phyloP scores from a whole-genome alignment of 306 rosid genomes.

The Mimosa pudica region DNA sequence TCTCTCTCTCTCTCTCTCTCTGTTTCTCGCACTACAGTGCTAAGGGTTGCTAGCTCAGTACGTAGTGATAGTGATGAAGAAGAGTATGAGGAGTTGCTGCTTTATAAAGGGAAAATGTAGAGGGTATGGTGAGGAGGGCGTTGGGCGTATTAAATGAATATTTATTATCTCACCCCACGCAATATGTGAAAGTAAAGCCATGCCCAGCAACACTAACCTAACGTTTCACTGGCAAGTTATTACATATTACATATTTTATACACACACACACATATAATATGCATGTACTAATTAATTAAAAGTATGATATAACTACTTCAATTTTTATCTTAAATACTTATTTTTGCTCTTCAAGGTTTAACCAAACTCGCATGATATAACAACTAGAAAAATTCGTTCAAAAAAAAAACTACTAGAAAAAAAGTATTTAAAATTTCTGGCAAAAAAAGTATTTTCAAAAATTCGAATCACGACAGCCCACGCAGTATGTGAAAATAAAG shows the following conservation, averaged over 20 bases:
- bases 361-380: too few species aligned
- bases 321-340: too few species aligned
- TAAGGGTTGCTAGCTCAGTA: neutral
- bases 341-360: too few species aligned
- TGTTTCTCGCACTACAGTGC: neutral
- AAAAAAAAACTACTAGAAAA: too few species aligned
- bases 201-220: neutral
- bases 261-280: too few species aligned
- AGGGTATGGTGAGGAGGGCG: slow-evolving; percentile 34
- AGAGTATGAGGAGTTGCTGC: neutral
- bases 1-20: neutral
- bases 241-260: too few species aligned
- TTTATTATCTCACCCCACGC: slow-evolving; percentile 40
- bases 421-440: too few species aligned
- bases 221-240: neutral
- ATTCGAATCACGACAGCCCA: neutral
- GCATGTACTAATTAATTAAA: too few species aligned
- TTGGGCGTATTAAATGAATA: slow-evolving; percentile 58
- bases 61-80: neutral
- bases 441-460: too few species aligned
- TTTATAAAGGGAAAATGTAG: slow-evolving; percentile 35
- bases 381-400: too few species aligned
- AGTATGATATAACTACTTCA: too few species aligned
- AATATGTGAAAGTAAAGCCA: neutral
- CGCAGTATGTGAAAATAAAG: neutral